phyloP scores from a whole-genome alignment of 108 stramenopile species.

The Cylindrotheca closterium region DNA sequence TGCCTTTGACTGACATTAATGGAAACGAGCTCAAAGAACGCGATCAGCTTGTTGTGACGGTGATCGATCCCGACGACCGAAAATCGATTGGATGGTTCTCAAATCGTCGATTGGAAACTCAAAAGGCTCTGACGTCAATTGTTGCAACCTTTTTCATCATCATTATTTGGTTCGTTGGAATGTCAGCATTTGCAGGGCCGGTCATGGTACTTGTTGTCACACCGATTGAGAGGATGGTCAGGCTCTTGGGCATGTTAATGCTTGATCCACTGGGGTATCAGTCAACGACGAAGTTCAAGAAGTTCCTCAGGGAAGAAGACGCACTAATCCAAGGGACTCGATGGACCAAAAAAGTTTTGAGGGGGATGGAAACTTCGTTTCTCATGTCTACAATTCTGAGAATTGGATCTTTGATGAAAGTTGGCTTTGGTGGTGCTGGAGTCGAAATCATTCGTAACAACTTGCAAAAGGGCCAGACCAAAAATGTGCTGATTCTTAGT shows the following conservation, averaged over 20 bases:
- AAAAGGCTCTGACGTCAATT: conserved; percentile 38
- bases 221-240: conserved; percentile 77
- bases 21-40: conserved; percentile 32
- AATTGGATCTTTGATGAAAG: conserved; percentile 89
- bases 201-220: conserved; percentile 56
- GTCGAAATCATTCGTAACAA: conserved; percentile 88
- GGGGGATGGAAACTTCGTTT: conserved; percentile 68
- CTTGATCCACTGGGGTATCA: conserved; percentile 75
- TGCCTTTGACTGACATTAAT: neutral
- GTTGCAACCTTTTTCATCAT: conserved; percentile 50
- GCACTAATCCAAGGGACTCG: conserved; percentile 30
- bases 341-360: conserved; percentile 66
- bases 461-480: conserved; percentile 59
- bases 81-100: conserved; percentile 20
- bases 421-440: conserved; percentile 93
- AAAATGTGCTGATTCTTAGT: conserved; percentile 63
- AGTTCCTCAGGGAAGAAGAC: conserved; percentile 54
- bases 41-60: conserved; percentile 43
- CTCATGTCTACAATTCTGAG: conserved; percentile 84
- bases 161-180: conserved; percentile 63
- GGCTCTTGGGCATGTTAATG: conserved; percentile 64
- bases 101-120: neutral
- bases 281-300: conserved; percentile 48
- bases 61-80: conserved; percentile 15
- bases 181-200: conserved; percentile 65